Evolutionary conservation across 108 stramenopile genomes (phyloP), one percentile per base, ranked within the genome.

Genomic region (Pseudonitzschia pungens): DNA sequence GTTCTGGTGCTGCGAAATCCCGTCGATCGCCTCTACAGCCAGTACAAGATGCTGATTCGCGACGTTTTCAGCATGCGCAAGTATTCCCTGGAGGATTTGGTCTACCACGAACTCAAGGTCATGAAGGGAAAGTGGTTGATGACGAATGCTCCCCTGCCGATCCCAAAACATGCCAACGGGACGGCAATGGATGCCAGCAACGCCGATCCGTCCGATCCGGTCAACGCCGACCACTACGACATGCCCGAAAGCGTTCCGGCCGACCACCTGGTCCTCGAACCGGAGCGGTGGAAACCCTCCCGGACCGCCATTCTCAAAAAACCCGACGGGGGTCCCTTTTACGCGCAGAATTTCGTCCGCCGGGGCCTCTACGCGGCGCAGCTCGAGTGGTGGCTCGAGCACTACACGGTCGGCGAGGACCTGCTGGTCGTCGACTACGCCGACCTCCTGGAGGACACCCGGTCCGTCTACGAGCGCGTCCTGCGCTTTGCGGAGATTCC

Each of bases 1-100:
- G 76, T 97, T 16, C 85, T 95, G 24, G 89, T 94, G 74, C 73
- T 92, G n/a, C 80, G 96, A 20, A 88, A 95, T 69, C 96, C 96
- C 27, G 90, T 91, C 16, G 81, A 81, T 40, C 80, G 96, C 31
- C 92, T 93, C 16, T 79, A 69, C 53, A 86, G 84, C 27, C 95
- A 96, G 60, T 94, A 93, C 72, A 86, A 89, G 33, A 96, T 97
- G 96, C 78, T 85, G 7, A 32, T 53, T 22, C 28, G 32, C 9
- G 21, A 54, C 44, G 22, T n/a, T 0, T 50, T 22, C 28, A 36
- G 31, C 10, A 0, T 55, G 16, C 53, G 52, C 0, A 55, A 69
- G n/a, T 56, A 69, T 24, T 55, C 53, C 5, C 48, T 69, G 18
- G 54, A 53, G 28, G 54, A 56, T 33, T 4, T 69, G 29, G 31